Percentiles rank a stretch among this genome's conserved stretches.
Conservation (phyloP, 352 stramenopile genomes). For the Globisporangium nagaii region DNA sequence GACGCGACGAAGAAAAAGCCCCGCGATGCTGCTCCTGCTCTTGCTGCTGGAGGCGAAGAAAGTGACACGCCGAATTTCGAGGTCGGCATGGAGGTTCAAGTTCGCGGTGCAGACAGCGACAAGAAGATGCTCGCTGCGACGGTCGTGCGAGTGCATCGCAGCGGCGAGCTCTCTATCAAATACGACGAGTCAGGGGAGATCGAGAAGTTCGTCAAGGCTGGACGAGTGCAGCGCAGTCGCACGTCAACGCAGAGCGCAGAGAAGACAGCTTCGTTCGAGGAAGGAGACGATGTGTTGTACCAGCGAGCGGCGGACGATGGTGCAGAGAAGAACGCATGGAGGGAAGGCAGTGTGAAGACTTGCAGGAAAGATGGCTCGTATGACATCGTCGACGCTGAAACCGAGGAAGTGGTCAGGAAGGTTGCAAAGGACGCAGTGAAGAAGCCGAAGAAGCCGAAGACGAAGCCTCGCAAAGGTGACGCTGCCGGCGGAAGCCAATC, state of each 20-base stretch:
- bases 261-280: neutral
- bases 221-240: constrained; percentile 1
- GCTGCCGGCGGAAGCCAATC: constrained; percentile 7
- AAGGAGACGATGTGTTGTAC: constrained; percentile 23
- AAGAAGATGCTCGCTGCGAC: constrained; percentile 12
- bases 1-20: neutral
- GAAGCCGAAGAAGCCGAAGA: constrained; percentile 6
- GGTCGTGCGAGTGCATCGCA: constrained; percentile 32
- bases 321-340: constrained; percentile 18
- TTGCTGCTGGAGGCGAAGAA: neutral
- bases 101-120: constrained; percentile 4
- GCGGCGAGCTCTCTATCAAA: constrained; percentile 28
- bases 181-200: constrained; percentile 23
- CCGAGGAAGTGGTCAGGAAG: constrained; percentile 24
- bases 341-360: constrained; percentile 21
- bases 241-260: neutral
- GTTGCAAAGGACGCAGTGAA: constrained; percentile 15
- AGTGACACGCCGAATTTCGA: neutral
- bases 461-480: constrained; percentile 6
- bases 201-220: constrained; percentile 28
- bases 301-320: neutral
- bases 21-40: neutral
- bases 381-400: constrained; percentile 30
- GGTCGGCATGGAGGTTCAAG: constrained; percentile 6
- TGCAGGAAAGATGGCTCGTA: constrained; percentile 22